Conservation (phyloP, 2,329 filamentous ascomycete genomes). For the Colletotrichum truncatum region DNA sequence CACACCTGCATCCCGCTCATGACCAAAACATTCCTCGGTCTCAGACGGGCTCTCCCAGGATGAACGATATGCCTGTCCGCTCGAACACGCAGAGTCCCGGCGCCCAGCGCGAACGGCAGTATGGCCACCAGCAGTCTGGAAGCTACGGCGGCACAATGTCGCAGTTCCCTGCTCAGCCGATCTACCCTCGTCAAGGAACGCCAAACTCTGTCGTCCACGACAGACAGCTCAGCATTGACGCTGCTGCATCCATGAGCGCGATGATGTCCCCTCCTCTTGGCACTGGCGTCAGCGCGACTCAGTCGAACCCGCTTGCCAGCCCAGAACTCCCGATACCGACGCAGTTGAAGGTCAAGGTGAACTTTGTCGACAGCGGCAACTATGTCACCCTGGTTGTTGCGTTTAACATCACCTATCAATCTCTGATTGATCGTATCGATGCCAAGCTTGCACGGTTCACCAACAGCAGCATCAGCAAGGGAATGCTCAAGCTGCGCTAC, state of each 20-base stretch:
- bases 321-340: slow-evolving; percentile 67
- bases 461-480: slow-evolving; percentile 82
- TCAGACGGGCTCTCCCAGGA: slow-evolving; percentile 81
- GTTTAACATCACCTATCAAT: slow-evolving; percentile 94
- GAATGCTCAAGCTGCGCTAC: slow-evolving; percentile 88
- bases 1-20: slow-evolving; percentile 71
- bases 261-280: slow-evolving; percentile 58
- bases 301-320: slow-evolving; percentile 46
- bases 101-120: slow-evolving; percentile 67
- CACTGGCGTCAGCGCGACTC: slow-evolving; percentile 37
- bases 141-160: slow-evolving; percentile 62
- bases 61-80: slow-evolving; percentile 72
- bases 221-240: slow-evolving; percentile 48
- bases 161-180: slow-evolving; percentile 65
- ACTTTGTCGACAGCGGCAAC: slow-evolving; percentile 79
- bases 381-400: slow-evolving; percentile 96
- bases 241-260: slow-evolving; percentile 37
- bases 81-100: slow-evolving; percentile 77
- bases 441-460: slow-evolving; percentile 92
- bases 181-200: slow-evolving; percentile 58
- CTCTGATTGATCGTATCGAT: slow-evolving; percentile 93
- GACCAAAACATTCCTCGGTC: slow-evolving; percentile 77
- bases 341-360: slow-evolving; percentile 95
- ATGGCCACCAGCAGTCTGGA: slow-evolving; percentile 52
- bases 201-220: slow-evolving; percentile 50